phyloP scores from a whole-genome alignment of 805 yeast species.

The Torulaspora quercuum region DNA sequence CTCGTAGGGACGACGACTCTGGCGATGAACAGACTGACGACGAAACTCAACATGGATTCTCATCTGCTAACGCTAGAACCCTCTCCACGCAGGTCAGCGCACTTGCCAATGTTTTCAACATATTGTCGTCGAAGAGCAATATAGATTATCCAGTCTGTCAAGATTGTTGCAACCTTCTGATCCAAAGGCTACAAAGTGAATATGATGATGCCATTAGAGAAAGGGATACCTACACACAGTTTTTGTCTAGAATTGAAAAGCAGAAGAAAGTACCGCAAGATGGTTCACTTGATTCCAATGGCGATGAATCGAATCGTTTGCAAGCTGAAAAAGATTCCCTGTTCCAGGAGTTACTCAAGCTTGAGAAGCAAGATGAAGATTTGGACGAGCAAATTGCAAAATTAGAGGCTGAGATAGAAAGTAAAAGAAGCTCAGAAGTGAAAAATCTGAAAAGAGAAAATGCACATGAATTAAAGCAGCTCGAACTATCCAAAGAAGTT shows the following conservation, averaged over 20 bases:
- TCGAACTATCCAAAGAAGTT: slow-evolving; percentile 50
- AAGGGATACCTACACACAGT: slow-evolving; percentile 71
- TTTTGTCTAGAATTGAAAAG: slow-evolving; percentile 63
- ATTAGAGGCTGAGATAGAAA: slow-evolving; percentile 48
- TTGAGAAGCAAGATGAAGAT: slow-evolving; percentile 40
- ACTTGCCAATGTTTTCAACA: slow-evolving; percentile 63
- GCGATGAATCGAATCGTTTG: slow-evolving; percentile 21
- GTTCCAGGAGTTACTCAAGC: slow-evolving; percentile 20
- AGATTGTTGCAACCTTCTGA: slow-evolving; percentile 71
- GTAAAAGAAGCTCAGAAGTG: slow-evolving; percentile 47
- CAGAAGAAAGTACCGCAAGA: slow-evolving; percentile 43
- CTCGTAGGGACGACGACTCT: slow-evolving; percentile 17
- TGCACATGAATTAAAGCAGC: slow-evolving; percentile 49
- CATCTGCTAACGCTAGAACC: slow-evolving; percentile 28
- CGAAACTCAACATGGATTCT: slow-evolving; percentile 5
- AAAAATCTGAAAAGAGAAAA: slow-evolving; percentile 50
- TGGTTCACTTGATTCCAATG: slow-evolving; percentile 19
- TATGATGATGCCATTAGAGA: slow-evolving; percentile 74
- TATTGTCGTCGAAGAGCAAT: slow-evolving; percentile 67
- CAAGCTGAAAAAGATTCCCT: slow-evolving; percentile 27
- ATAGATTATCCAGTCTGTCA: slow-evolving; percentile 84
- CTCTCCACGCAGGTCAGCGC: slow-evolving; percentile 51
- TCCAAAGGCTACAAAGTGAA: slow-evolving; percentile 60
- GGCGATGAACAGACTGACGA: slow-evolving; percentile 23
- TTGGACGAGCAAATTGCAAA: slow-evolving; percentile 44